Percentiles rank a stretch among this genome's conserved stretches.
Conservation (phyloP, 495 filamentous ascomycete species). For the Annulohypoxylon nitens region DNA sequence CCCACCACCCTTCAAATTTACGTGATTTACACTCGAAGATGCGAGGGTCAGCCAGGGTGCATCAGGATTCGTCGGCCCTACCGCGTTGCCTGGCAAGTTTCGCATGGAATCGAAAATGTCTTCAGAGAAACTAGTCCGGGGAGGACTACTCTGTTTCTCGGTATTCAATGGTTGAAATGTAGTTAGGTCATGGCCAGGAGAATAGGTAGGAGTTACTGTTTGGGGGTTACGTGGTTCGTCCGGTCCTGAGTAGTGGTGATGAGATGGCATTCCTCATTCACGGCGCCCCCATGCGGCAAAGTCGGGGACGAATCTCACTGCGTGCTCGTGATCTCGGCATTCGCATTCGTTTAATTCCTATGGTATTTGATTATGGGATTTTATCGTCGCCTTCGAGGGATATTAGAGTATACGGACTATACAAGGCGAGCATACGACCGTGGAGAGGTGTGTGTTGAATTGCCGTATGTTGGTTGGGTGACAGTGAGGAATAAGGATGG, state of each 20-base stretch:
- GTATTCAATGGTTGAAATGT: conserved; percentile 30
- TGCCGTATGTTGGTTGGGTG: conserved; percentile 46
- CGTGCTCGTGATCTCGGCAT: conserved; percentile 48
- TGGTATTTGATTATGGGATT: not conserved
- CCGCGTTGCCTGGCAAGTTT: conserved; percentile 34
- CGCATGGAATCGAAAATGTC: conserved; percentile 44
- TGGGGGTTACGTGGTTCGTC: conserved; percentile 38
- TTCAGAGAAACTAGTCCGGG: conserved; percentile 37
- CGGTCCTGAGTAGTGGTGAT: conserved; percentile 36
- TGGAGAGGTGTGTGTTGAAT: conserved; percentile 39
- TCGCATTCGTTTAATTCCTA: conserved; percentile 37
- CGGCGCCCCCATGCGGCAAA: conserved; percentile 46
- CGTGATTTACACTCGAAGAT: conserved; percentile 40
- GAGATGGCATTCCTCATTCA: conserved; percentile 49
- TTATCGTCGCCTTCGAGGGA: conserved; percentile 16
- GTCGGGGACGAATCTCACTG: conserved; percentile 46
- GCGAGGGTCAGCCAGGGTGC: conserved; percentile 41
- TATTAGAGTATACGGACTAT: conserved; percentile 25
- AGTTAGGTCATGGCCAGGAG: conserved; percentile 30
- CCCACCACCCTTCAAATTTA: conserved; percentile 35
- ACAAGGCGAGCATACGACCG: conserved; percentile 25
- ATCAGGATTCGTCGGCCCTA: conserved; percentile 46
- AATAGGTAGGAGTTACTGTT: conserved; percentile 14
- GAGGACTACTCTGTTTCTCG: conserved; percentile 40
- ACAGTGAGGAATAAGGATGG: conserved; percentile 46